Evolutionary conservation across 164 flowering plant species (phyloP).

Genomic region (Tinospora cordifolia): DNA sequence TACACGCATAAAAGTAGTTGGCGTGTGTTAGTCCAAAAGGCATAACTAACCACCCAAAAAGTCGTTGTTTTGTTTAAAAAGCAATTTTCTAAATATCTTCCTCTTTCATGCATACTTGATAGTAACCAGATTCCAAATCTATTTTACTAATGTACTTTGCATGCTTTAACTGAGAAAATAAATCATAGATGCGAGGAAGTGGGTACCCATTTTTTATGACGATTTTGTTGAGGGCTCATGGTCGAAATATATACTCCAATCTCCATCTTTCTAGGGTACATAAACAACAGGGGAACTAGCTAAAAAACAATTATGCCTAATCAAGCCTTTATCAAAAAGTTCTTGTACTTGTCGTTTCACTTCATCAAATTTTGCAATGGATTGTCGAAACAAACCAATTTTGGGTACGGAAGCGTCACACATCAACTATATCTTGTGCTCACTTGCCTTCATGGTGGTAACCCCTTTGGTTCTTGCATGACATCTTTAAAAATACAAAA

Average conservation of each 20-base stretch:
- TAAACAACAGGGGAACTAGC: background rate
- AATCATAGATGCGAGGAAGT: background rate
- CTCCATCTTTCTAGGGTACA: conserved; percentile 1
- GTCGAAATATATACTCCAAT: background rate
- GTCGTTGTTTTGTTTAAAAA: background rate
- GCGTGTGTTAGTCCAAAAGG: too few relatives aligned
- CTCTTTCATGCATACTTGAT: background rate
- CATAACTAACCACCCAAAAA: background rate
- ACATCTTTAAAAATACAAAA: background rate
- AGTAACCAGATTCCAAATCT: background rate
- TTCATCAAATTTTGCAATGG: background rate
- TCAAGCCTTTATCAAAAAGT: background rate
- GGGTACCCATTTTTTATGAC: background rate
- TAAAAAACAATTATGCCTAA: background rate
- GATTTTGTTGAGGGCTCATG: background rate
- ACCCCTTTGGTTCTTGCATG: conserved; percentile 1
- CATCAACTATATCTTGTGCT: background rate
- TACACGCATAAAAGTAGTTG: too few relatives aligned
- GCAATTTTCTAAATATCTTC: background rate
- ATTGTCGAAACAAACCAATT: background rate
- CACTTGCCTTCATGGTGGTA: background rate
- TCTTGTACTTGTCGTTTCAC: background rate
- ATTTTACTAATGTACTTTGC: background rate
- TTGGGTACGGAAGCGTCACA: background rate
- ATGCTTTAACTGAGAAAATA: background rate